Evolutionary conservation across 208 protist genomes (phyloP), one percentile per base, ranked within the genome.

Genomic region (Leishmania braziliensis): DNA sequence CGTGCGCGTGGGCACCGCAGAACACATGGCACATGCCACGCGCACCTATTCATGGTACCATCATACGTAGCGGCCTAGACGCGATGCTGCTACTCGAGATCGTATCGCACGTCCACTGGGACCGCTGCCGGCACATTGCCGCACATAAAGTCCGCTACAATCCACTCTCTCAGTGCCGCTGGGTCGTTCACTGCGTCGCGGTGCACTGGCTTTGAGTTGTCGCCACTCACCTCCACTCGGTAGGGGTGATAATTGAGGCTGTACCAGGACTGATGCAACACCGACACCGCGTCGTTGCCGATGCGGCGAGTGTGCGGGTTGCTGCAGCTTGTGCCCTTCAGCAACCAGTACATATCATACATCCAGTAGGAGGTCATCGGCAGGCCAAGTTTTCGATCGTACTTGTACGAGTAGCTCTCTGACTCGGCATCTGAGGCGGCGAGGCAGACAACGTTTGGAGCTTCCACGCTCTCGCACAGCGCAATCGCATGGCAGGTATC

Each of bases 401-500:
- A 46, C 43, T 46, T 0, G 73, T 94, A 88, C 53, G 98, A 92
- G 81, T 88, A 97, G 83, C 94, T 93, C 62, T 95, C 89, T 66
- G 82, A 62, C 29, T 82, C 82, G 18, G 85, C 91, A 60, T 84
- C 80, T 0, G 88, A 95, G 4, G 93, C 93, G 18, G 91, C 89
- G 23, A 96, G 82, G 77, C 94, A 96, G 4, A 93, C 76, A 12
- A 98, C 91, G 78, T 95, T 94, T 3, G 94, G 92, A 0, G 94
- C 95, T 65, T 88, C 90, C 63, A 99, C 93, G 71, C 86, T 65
- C 76, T 94, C 89, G 83, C 94, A 97, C 65, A 99, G 84, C 1
- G 98, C 94, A 36, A 93, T 85, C 5, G 98, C 98, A 80, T 99
- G 98, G 85, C 99, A 99, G 6, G 99, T 99, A 87, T 99, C 99